These are phyloP conservation scores for Fraxinus dipetala DNA, from an alignment of 305 asterid genomes.

Conservation along the genomic window DNA sequence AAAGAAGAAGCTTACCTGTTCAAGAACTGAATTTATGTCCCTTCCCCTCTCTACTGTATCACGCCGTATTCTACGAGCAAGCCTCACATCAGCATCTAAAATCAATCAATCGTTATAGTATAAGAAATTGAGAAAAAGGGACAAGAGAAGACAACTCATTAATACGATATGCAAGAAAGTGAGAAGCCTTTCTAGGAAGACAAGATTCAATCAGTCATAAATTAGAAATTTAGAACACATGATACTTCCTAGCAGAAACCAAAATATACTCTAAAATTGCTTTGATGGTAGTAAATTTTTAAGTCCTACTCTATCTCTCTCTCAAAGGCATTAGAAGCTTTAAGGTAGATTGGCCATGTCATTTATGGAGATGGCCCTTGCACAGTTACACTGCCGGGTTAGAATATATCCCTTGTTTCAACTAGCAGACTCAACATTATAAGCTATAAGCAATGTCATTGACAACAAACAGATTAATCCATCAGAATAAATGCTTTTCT, in stretches of 20 bases:
- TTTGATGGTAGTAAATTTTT: neutral
- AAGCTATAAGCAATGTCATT: neutral
- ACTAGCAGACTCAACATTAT: neutral
- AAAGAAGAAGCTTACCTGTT: conserved; percentile 59
- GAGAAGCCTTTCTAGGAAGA: neutral
- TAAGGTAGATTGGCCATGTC: neutral
- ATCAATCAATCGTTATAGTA: conserved; percentile 8
- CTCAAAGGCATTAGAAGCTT: neutral
- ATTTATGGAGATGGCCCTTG: neutral
- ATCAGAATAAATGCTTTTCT: neutral
- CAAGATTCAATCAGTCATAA: neutral
- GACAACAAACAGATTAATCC: neutral
- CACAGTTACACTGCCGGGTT: neutral
- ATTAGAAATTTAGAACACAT: neutral
- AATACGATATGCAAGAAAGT: neutral
- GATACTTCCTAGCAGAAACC: neutral
- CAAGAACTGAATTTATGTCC: conserved; percentile 90
- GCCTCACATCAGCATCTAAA: conserved; percentile 96
- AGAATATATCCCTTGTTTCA: neutral
- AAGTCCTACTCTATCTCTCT: neutral
- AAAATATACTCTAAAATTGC: conserved; percentile 3
- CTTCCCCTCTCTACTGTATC: conserved; percentile 96
- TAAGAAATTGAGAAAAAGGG: neutral
- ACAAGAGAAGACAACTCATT: conserved; percentile 4
- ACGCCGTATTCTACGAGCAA: conserved; percentile 97